phyloP scores from a whole-genome alignment of 805 yeast species.

The Ogataea methylovora region DNA sequence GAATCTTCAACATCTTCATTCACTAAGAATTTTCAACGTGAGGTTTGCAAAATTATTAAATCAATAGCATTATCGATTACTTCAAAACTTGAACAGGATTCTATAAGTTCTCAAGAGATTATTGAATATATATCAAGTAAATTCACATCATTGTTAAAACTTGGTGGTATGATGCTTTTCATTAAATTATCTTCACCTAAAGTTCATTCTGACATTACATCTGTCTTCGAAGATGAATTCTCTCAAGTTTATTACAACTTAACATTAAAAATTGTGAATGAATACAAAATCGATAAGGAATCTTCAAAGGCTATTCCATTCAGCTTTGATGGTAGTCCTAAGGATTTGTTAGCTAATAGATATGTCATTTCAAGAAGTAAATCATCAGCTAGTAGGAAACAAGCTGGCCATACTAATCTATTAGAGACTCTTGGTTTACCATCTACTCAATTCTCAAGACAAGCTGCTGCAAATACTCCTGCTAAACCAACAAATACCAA shows the following conservation, averaged over 20 bases:
- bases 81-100: constrained; percentile 17
- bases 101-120: constrained; percentile 4
- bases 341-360: constrained; percentile 10
- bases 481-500: background rate
- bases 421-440: constrained; percentile 1
- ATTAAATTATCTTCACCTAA: constrained; percentile 48
- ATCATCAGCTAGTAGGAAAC: background rate
- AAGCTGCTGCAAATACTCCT: background rate
- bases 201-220: constrained; percentile 36
- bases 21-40: constrained; percentile 33
- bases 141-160: constrained; percentile 33
- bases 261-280: constrained; percentile 10
- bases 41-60: constrained; percentile 14
- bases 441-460: background rate
- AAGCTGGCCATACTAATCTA: background rate
- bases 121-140: constrained; percentile 16
- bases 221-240: constrained; percentile 28
- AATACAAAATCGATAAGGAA: background rate
- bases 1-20: constrained; percentile 49
- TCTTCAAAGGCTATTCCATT: constrained; percentile 4
- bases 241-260: constrained; percentile 21
- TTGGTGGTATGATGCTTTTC: constrained; percentile 45
- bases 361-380: background rate
- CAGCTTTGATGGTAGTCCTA: constrained; percentile 15
- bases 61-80: constrained; percentile 21